Evolutionary conservation across 306 rosid genomes (phyloP), one percentile per base, ranked within the genome.

Genomic region (Vigna unguiculata): DNA sequence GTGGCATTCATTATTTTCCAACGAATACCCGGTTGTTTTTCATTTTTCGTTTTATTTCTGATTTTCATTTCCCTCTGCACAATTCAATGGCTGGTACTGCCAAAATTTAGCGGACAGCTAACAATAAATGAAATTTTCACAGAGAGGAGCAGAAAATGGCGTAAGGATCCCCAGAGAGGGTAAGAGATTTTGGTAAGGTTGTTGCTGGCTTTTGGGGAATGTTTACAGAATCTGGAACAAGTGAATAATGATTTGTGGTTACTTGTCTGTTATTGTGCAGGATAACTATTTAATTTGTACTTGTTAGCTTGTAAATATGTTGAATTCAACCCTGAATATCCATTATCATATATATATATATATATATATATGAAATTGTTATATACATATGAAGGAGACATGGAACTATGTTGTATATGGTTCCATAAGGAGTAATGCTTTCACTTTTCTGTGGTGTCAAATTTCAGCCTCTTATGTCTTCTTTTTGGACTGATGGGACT

Each of bases 61-160:
- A 5, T 32, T 79, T 20, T 28, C 17, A 64, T 60, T 72, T 15
- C 36, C 36, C 32, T 47, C 61, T 52, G 76, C 53, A 55, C 62
- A 43, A 24, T 58, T 84, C 20, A 80, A 77, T 66, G 75, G 17
- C 32, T 22, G 46, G 77, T 17, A 40, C 73, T 28, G 51, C 74
- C 51, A 58, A 70, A 61, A 40, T 51, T 78, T 78, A 66, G 73
- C 43, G 30, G 63, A 59, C 64, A 51, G 46, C 73, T 47, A 43
- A 62, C 54, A 68, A 24, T 79, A 69, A 84, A 77, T 74, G 83
- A 68, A 64, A 72, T 30, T 76, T 73, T 60, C 78, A 17, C 53
- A 34, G 49, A 53, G 66, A 69, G 40, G 71, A 60, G 70, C 32
- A 70, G 51, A 72, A 62, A 68, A 47, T 30, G 49, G 38, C 53